Evolutionary conservation across 2,329 filamentous ascomycete genomes (phyloP), one percentile per base, ranked within the genome.

Genomic region (Scytalidium lignicola): DNA sequence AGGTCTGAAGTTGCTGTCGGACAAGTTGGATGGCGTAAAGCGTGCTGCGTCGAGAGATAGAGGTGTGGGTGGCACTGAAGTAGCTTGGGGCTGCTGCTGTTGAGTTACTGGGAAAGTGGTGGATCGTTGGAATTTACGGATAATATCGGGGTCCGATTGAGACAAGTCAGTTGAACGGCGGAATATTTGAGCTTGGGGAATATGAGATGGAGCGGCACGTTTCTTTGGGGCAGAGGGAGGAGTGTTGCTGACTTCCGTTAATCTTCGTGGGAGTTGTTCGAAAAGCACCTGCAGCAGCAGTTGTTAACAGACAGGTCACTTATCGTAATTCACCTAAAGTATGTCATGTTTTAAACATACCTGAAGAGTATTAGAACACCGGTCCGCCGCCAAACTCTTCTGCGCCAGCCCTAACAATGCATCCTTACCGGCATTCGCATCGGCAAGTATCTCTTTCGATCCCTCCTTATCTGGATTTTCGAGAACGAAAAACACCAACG

Each of bases 351-450:
- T 40, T 3, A 70, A 7, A n/a, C 81, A 66, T 75, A 92, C 89
- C 63, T 83, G 80, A 22, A 99, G 75, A 39, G 88, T 86, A 42
- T 75, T 77, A 1, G 88, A 89, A 61, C 95, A 93, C 53, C 89
- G 78, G 64, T 96, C 90, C 2, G 93, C 93, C 29, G 91, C 90
- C 75, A 95, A 78, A 62, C 90, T 96, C 60, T 86, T 85, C 59
- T 87, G 83, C 2, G 90, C 86, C 50, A 97, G 76, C 15, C 82
- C 83, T 45, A 83, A 81, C 52, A 97, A 79, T 54, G 91, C 88
- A 55, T 92, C 85, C 62, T 88, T 88, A 17, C 92, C 93, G 54
- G 90, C 86, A 52, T 83, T 78, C 0, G 91, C 92, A 68, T 97
- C 92, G 47, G 85, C 85, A 51, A 96, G 73, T 19, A 96, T 86